A percentile compares a stretch with the other conserved stretches of the same genome.
Evolutionary conservation across 768 basidiomycete genomes (phyloP).

Genomic region (Gymnopilus dilepis): DNA sequence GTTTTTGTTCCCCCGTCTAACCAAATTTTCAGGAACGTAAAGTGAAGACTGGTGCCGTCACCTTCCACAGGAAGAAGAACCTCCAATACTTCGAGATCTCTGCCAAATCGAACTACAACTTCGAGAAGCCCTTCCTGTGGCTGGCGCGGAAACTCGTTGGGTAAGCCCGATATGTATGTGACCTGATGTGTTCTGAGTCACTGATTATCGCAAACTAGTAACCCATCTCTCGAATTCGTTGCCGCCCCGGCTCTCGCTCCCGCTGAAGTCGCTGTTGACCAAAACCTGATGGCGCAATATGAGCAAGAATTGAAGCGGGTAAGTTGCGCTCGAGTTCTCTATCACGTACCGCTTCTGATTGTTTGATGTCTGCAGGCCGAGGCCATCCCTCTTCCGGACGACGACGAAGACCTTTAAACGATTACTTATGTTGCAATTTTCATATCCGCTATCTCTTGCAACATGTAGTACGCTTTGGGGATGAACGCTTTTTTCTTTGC

Average conservation of each 20-base stretch:
- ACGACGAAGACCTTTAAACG: slow-evolving; percentile 84
- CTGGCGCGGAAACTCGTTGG: slow-evolving; percentile 97
- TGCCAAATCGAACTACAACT: slow-evolving; percentile 99
- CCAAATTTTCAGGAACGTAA: slow-evolving; percentile 82
- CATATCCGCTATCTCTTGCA: slow-evolving; percentile 9
- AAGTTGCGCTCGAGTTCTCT: slow-evolving; percentile 23
- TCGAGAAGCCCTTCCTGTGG: slow-evolving; percentile 99
- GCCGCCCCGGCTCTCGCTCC: slow-evolving; percentile 96
- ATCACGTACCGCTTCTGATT: slow-evolving; percentile 12
- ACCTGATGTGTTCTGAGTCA: not conserved
- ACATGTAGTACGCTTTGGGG: slow-evolving; percentile 19
- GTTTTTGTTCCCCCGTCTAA: slow-evolving; percentile 1
- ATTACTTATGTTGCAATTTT: slow-evolving; percentile 25
- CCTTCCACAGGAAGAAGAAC: slow-evolving; percentile 99
- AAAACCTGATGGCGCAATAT: slow-evolving; percentile 78
- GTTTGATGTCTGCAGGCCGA: slow-evolving; percentile 75
- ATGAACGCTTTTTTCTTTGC: slow-evolving; percentile 11
- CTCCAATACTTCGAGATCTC: slow-evolving; percentile 99
- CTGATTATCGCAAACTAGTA: slow-evolving; percentile 43
- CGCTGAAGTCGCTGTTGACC: slow-evolving; percentile 89
- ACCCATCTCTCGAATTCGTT: slow-evolving; percentile 89
- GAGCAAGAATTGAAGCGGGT: slow-evolving; percentile 76
- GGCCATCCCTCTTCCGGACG: slow-evolving; percentile 93
- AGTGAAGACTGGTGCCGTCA: slow-evolving; percentile 98
- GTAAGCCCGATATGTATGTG: slow-evolving; percentile 51